A percentile compares a stretch with the other conserved stretches of the same genome.
Conservation (phyloP, 2,329 filamentous ascomycete species). For the Colletotrichum melonis region DNA sequence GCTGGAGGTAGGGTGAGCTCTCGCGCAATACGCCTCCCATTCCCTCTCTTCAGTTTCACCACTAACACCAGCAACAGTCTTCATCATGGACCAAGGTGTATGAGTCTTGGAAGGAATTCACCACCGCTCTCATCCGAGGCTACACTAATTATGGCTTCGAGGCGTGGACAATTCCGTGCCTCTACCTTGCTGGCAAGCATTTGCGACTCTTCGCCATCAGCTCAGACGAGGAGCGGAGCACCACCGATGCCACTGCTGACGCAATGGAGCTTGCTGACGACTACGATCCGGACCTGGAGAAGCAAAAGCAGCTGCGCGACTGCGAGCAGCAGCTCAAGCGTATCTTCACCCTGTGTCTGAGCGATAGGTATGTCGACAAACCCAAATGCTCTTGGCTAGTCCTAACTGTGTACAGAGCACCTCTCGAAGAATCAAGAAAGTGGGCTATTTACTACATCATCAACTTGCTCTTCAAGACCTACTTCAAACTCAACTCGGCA, state of each 20-base stretch:
- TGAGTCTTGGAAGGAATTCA: constrained; percentile 87
- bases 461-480: constrained; percentile 97
- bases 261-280: constrained; percentile 74
- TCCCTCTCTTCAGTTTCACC: no score
- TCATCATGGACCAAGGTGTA: constrained; percentile 87
- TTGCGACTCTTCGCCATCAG: constrained; percentile 89
- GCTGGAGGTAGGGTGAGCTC: constrained; percentile 44
- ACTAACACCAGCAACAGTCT: constrained; percentile 18
- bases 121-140: constrained; percentile 80
- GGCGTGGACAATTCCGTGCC: constrained; percentile 91
- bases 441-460: constrained; percentile 98
- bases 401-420: constrained; percentile 65
- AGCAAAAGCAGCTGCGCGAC: constrained; percentile 89
- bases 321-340: constrained; percentile 90
- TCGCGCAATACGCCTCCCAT: neutral
- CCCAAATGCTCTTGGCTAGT: constrained; percentile 32
- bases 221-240: constrained; percentile 78
- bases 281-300: constrained; percentile 79
- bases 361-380: constrained; percentile 74
- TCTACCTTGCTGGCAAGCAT: constrained; percentile 90
- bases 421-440: constrained; percentile 90
- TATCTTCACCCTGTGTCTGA: constrained; percentile 90
- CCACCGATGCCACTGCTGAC: constrained; percentile 48
- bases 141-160: constrained; percentile 83
- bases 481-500: constrained; percentile 94